These are phyloP conservation scores for Fragilaria crotonensis DNA, from an alignment of 108 stramenopile genomes.

Conservation along the genomic window DNA sequence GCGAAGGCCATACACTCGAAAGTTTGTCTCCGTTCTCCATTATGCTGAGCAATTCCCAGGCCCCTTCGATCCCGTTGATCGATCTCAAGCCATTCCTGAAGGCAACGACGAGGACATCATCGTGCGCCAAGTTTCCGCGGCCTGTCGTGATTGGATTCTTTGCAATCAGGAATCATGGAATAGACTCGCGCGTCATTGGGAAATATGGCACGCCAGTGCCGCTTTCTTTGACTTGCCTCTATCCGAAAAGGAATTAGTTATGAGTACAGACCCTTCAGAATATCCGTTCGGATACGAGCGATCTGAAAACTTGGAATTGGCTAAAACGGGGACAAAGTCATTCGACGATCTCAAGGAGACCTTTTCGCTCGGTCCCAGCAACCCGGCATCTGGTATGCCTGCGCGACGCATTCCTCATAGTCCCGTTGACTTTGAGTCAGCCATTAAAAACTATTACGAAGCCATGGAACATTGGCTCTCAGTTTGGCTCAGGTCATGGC, in stretches of 20 bases:
- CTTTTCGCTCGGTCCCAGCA: slow-evolving; percentile 66
- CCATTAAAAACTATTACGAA: slow-evolving; percentile 48
- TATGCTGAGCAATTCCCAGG: too few relatives aligned
- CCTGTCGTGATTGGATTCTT: slow-evolving; percentile 80
- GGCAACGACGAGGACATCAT: slow-evolving; percentile 8
- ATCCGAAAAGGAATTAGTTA: slow-evolving; percentile 32
- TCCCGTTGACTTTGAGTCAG: slow-evolving; percentile 20
- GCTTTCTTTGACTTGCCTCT: slow-evolving; percentile 64
- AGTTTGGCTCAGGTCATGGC: slow-evolving; percentile 57
- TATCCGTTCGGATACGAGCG: slow-evolving; percentile 81
- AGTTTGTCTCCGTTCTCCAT: too few relatives aligned
- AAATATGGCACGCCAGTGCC: slow-evolving; percentile 32
- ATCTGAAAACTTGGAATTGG: slow-evolving; percentile 38
- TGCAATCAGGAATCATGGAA: slow-evolving; percentile 54
- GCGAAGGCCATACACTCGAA: too few relatives aligned
- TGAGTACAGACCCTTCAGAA: slow-evolving; percentile 23
- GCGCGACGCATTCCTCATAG: slow-evolving; percentile 43
- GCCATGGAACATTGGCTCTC: slow-evolving; percentile 60
- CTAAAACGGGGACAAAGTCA: slow-evolving; percentile 18
- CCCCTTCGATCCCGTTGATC: neutral
- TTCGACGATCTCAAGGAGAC: slow-evolving; percentile 71
- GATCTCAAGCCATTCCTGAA: neutral
- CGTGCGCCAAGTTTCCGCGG: slow-evolving; percentile 34
- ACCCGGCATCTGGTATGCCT: slow-evolving; percentile 62
- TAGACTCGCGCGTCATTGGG: slow-evolving; percentile 26